Base-by-base conservation (phyloP, 2,329 filamentous ascomycete genomes). In the Phyllosticta ampelicida region DNA sequence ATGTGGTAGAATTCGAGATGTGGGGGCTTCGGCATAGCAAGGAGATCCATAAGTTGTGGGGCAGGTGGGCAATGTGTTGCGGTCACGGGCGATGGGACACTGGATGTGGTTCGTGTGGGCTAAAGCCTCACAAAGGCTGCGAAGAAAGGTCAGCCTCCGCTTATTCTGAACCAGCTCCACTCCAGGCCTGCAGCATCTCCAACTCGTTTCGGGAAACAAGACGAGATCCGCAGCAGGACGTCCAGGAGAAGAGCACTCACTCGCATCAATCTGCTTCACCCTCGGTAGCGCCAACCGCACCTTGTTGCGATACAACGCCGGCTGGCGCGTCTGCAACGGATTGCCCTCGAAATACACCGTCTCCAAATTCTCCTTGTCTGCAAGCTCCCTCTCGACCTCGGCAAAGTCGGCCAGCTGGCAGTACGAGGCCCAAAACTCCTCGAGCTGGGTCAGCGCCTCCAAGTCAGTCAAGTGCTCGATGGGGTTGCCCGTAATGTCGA, bases 341-440 rank as follows among this genome's bases (percentile, higher is more conserved):
- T 95, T 96, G 1, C 90, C 91, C 70, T 99, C 94, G 63, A 99
- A 95, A 70, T 99, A 99, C 10, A 99, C 92, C 1, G 94, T 96
- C 61, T 86, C 84, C 64, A 97, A 74, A 44, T 85, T 76, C 68
- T 87, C 77, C 76, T 96, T 96, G 68, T 94, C 87, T 55, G 75
- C 80, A 62, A 99, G 74, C 65, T 88, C 82, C 58, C 80, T 81
- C 74, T 96, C 87, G 2, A 97, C 81, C 67, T 97, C 91, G 50
- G 79, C 77, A 66, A 97, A 95, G 69, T 89, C 89, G 19, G 75
- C 75, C 23, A 99, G 72, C 65, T 87, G 78, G 73, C 96, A 97
- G 72, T 91, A 90, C 65, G 89, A 94, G 16, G 90, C 94, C 94
- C 94, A 99, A 26, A 99, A 73, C 71, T 99, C 94, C 70, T 96